Conservation (phyloP, 257 asterid genomes). For the Forsythia suspensa region DNA sequence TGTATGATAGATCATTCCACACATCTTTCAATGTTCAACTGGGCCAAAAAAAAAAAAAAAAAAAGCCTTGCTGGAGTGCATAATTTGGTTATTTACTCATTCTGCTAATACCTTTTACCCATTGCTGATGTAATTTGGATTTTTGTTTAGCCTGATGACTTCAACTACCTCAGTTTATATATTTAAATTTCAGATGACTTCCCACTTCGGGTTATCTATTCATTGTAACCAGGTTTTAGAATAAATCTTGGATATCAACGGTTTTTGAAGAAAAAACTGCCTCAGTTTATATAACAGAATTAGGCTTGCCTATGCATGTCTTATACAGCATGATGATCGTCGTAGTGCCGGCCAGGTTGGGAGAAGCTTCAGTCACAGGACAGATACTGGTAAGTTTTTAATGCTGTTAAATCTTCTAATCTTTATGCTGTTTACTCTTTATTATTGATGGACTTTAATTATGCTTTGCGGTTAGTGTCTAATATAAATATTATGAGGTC, state of each 20-base stretch:
- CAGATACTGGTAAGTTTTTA: constrained; percentile 49
- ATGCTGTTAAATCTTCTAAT: not conserved
- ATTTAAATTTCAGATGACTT: not conserved
- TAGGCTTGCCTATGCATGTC: constrained; percentile 87
- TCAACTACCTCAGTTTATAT: constrained; percentile 53
- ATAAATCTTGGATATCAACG: not conserved
- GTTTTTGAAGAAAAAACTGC: constrained; percentile 25
- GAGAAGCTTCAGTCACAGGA: constrained; percentile 57
- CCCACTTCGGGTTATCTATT: not conserved
- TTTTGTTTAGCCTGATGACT: constrained; percentile 60
- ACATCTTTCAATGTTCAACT: constrained; percentile 1
- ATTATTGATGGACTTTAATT: not conserved
- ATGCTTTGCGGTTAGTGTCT: not conserved
- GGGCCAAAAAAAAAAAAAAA: not conserved
- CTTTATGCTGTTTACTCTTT: not conserved
- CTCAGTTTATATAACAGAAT: constrained; percentile 66
- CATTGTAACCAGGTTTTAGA: not conserved
- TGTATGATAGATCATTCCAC: not conserved
- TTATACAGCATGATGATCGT: constrained; percentile 94
- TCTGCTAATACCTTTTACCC: constrained; percentile 22
- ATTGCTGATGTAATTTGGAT: constrained; percentile 40
- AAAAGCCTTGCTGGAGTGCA: not conserved
- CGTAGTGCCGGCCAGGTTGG: constrained; percentile 65
- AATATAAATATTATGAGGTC: not conserved
- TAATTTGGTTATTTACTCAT: constrained; percentile 6